phyloP scores from a whole-genome alignment of 495 filamentous ascomycete genomes.

The Bathelium albidoporum region DNA sequence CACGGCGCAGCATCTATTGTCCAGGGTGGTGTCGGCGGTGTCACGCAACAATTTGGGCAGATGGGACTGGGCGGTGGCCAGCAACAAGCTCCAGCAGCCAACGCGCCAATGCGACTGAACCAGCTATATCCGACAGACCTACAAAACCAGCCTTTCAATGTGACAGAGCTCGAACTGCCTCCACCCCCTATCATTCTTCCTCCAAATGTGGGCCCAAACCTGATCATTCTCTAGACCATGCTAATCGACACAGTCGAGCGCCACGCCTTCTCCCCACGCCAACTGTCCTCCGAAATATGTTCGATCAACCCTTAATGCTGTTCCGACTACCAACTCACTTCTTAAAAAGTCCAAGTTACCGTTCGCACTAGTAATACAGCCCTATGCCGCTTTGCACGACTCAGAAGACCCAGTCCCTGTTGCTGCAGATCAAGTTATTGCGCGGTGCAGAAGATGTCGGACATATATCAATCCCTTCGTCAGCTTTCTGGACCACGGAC shows the following conservation, averaged over 20 bases:
- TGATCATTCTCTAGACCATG: conserved; percentile 3
- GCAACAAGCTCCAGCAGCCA: conserved; percentile 41
- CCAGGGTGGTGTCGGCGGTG: conserved; percentile 51
- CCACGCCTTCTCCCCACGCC: conserved; percentile 81
- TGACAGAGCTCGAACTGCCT: conserved; percentile 80
- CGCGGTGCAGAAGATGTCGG: conserved; percentile 84
- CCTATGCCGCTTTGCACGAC: conserved; percentile 87
- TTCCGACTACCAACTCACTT: conserved; percentile 80
- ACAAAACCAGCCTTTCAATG: conserved; percentile 84
- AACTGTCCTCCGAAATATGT: conserved; percentile 94
- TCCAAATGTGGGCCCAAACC: conserved; percentile 60
- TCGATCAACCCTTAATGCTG: conserved; percentile 85
- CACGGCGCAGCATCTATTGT: conserved; percentile 35
- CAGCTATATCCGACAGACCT: conserved; percentile 87
- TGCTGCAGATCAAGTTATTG: conserved; percentile 93
- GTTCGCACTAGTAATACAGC: conserved; percentile 92
- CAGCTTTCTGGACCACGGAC: conserved; percentile 90
- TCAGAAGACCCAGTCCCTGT: conserved; percentile 82
- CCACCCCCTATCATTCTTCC: conserved; percentile 87
- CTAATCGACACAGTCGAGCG: conserved; percentile 58
- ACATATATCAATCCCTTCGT: conserved; percentile 98
- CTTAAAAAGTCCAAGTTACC: conserved; percentile 95
- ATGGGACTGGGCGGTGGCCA: conserved; percentile 56
- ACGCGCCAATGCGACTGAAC: conserved; percentile 57
- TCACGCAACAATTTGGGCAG: conserved; percentile 74